Base-by-base conservation (phyloP, 192 early-diverging fungal genomes). In the Coemansia sp. region DNA sequence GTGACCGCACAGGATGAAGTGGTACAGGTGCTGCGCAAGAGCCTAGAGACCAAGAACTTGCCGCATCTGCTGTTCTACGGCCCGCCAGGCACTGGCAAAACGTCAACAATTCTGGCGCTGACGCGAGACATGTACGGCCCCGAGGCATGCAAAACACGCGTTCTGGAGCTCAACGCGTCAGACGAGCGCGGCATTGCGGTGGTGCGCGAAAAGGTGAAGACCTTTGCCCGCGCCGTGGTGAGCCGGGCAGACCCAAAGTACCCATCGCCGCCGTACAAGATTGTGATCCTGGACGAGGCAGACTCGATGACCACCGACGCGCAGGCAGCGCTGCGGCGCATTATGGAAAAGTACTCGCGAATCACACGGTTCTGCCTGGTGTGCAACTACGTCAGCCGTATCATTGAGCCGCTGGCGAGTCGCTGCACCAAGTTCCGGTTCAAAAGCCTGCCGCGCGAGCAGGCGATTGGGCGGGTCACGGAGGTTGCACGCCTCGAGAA, bases 51-150 rank as follows among this genome's bases (percentile, higher is more conserved):
- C 4, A 84, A 93, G 55, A 96, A 98, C 75, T 83, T 98, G 26
- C 96, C 96, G 12, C 96, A 98, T 70, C 82, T 97, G 22, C 76
- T 98, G 26, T 97, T 98, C 72, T 97, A 96, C 78, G 96, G 96
- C n/a, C 94, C 94, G 40, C 92, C 96, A 37, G 96, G 96, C 26
- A 98, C 94, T 0, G 96, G 96, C 69, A 98, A 98, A 74, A 98
- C 96, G 3, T 94, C 91, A 1, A 95, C 95, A 0, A 94, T 97
- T 49, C 75, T 98, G 20, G 96, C 96, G 0, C 80, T 97, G 40
- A 87, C 93, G 19, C 80, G 88, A 40, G 42, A 68, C 50, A 69
- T 62, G 60, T 75, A 61, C 82, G 94, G 95, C 15, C 89, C 93
- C 9, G 90, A 90, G 50, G 66, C 91, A 20, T 84, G 88, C 57